Percentiles rank a stretch among this genome's conserved stretches.
Conservation (phyloP, 2,329 filamentous ascomycete genomes). For the Claviceps spartinae region DNA sequence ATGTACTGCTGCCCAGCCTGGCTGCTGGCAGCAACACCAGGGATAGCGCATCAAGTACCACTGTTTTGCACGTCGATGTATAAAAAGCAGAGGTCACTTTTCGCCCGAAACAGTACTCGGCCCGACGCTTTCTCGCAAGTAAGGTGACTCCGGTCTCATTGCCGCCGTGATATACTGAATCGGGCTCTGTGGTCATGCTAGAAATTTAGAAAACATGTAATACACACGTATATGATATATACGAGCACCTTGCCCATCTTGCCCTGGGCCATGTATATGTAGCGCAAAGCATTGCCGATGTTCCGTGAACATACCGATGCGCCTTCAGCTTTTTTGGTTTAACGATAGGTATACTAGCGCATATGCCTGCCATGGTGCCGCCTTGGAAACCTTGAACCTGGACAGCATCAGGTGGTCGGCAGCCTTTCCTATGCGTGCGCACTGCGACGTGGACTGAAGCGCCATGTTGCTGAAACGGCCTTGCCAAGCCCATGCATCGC, state of each 20-base stretch:
- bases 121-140: background rate
- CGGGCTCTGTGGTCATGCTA: background rate
- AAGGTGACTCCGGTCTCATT: background rate
- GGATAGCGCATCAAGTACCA: background rate
- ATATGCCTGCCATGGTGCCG: background rate
- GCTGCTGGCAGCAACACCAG: background rate
- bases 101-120: background rate
- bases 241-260: background rate
- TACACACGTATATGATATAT: too few species aligned
- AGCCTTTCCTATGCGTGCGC: background rate
- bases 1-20: background rate
- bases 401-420: background rate
- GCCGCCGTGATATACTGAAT: background rate
- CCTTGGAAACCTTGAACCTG: background rate
- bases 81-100: background rate
- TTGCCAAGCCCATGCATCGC: background rate
- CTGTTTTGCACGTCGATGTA: background rate
- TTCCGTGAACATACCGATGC: too few species aligned
- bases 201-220: background rate
- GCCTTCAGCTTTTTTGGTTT: background rate
- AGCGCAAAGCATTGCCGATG: background rate
- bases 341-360: background rate
- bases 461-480: background rate
- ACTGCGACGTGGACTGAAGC: background rate
- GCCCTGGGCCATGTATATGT: background rate